Conservation (phyloP, 2,329 filamentous ascomycete genomes). For the Colletotrichum sp. region DNA sequence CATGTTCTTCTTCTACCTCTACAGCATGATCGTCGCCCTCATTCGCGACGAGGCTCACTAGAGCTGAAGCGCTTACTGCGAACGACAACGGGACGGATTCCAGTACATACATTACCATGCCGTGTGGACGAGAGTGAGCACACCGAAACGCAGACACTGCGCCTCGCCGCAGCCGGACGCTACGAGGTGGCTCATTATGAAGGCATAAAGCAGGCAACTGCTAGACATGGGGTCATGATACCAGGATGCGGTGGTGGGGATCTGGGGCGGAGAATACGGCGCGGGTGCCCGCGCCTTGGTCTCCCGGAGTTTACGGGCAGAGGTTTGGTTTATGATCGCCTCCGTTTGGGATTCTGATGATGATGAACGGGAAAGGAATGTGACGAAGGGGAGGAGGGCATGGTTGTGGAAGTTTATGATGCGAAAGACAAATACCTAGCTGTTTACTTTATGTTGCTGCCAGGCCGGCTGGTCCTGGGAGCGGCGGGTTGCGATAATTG, state of each 20-base stretch:
- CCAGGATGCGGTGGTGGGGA: constrained; percentile 5
- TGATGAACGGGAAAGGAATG: constrained; percentile 15
- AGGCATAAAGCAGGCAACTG: constrained; percentile 4
- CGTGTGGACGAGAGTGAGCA: constrained; percentile 1
- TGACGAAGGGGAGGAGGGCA: neutral
- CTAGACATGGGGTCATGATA: constrained; percentile 22
- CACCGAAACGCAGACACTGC: neutral
- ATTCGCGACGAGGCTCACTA: constrained; percentile 94
- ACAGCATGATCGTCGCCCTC: constrained; percentile 97
- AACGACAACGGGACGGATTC: constrained; percentile 20
- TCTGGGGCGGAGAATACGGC: neutral
- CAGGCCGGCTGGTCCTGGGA: constrained; percentile 21
- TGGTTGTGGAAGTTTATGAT: constrained; percentile 13
- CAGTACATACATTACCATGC: constrained; percentile 13
- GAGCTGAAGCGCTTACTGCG: neutral
- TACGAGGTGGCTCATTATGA: constrained; percentile 6
- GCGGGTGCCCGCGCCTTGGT: neutral
- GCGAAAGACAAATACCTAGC: constrained; percentile 23
- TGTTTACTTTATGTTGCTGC: constrained; percentile 20
- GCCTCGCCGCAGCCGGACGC: neutral
- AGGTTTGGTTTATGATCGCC: neutral
- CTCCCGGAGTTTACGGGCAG: neutral
- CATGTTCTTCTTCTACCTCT: constrained; percentile 99
- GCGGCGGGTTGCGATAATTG: constrained; percentile 22
- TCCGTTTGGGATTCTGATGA: constrained; percentile 15